Evolutionary conservation across 2,329 filamentous ascomycete species (phyloP), one percentile per base, ranked within the genome.

Genomic region (Aciculosporium take): DNA sequence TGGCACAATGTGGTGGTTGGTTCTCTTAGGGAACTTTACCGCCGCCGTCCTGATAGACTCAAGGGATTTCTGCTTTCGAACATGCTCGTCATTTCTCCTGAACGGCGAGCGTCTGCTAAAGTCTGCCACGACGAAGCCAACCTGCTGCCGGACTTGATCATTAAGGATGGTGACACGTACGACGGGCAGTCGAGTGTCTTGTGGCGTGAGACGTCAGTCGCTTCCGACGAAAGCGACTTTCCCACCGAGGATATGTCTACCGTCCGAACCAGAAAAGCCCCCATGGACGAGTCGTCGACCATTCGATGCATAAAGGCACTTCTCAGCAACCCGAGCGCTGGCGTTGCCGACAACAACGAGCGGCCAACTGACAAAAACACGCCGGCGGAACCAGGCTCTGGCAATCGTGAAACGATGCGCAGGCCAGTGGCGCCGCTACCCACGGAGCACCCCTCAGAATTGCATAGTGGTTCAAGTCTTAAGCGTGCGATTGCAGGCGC

Each of bases 101-200:
- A 1, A 25, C 5, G 12, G 9, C 37, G 33, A 37, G 30, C 18
- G 13, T 40, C 42, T 21, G 42, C 37, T 32, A 25, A 17, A 25
- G 37, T 18, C 12, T 40, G 37, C 27, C 37, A 32, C 13, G 17
- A 18, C 1, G 40, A n/a, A 28, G 37, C 15, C n/a, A 35, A 18
- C 30, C 20, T n/a, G 17, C 37, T 43, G 3, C 41, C 41, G 18
- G 30, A 34, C 24, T 30, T 17, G n/a, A n/a, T n/a, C 15, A 43
- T 43, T 31, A 15, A 39, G n/a, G 17, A 35, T 15, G 10, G 8
- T 17, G 20, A 35, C 12, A 5, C 41, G 29, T 35, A 15, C 23
- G 41, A 39, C 5, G 31, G 41, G 36, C 5, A 39, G 24, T 43
- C 41, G 36, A 36, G 39, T 6, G 23, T 43, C 15, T 30, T 43